A percentile compares a stretch with the other conserved stretches of the same genome.
Evolutionary conservation across 345 rosid genomes (phyloP).

Genomic region (Acer campestre): DNA sequence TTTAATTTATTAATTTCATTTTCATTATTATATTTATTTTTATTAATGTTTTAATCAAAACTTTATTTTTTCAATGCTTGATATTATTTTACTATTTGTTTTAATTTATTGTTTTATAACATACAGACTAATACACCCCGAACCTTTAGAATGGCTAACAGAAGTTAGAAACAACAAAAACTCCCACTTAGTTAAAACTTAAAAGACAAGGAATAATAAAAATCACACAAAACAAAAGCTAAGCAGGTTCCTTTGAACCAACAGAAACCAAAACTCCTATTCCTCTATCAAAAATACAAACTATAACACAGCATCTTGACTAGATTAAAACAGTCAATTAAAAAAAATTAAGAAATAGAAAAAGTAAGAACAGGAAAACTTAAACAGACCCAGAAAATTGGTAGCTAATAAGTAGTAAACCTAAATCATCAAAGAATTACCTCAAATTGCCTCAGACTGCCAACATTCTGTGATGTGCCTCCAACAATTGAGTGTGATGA

Average conservation of each 20-base stretch:
- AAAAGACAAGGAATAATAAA: background rate
- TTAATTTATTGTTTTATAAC: no score
- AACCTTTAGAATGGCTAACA: no score
- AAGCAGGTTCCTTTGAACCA: background rate
- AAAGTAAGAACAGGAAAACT: background rate
- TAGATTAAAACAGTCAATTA: background rate
- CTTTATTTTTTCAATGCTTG: no score
- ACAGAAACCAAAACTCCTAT: background rate
- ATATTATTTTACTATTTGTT: no score
- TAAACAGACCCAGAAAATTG: background rate
- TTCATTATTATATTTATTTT: no score
- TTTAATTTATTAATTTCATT: no score
- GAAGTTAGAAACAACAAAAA: background rate
- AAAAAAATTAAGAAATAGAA: background rate
- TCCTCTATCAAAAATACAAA: background rate
- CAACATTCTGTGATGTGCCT: constrained; percentile 63
- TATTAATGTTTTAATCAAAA: no score
- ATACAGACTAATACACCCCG: no score
- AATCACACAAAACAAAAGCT: background rate
- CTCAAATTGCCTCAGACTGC: constrained; percentile 82
- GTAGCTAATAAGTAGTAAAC: background rate
- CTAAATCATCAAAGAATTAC: constrained; percentile 36
- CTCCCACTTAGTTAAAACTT: background rate
- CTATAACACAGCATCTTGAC: background rate
- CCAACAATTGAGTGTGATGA: constrained; percentile 57